Evolutionary conservation across 768 basidiomycete species (phyloP).

Genomic region (Clathrus columnatus): DNA sequence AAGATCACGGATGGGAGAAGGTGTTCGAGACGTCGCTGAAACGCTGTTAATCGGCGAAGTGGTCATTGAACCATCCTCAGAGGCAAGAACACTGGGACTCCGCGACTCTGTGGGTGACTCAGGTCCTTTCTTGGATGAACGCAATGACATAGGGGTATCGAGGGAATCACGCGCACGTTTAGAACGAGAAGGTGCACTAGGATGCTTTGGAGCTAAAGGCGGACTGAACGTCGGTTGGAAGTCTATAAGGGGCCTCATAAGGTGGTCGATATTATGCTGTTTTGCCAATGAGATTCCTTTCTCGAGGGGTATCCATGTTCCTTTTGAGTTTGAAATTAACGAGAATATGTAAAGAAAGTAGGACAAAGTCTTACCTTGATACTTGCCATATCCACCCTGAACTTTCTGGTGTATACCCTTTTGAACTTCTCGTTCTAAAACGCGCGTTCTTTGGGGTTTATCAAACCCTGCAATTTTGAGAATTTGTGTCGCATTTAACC

Average conservation of each 20-base stretch:
- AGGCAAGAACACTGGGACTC: conserved; percentile 31
- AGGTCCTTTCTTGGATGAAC: conserved; percentile 8
- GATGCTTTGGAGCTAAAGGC: conserved; percentile 92
- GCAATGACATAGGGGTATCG: conserved; percentile 4
- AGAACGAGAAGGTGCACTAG: conserved; percentile 55
- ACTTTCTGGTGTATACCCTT: conserved; percentile 99
- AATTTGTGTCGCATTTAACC: conserved; percentile 99
- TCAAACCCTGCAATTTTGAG: conserved; percentile 99
- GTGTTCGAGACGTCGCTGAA: conserved; percentile 85
- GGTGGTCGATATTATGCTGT: conserved; percentile 85
- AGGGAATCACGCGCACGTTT: background rate
- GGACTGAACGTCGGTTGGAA: conserved; percentile 88
- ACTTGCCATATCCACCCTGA: conserved; percentile 98
- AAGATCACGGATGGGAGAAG: conserved; percentile 67
- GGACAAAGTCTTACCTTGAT: conserved; percentile 65
- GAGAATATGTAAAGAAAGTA: background rate
- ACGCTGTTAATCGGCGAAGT: conserved; percentile 67
- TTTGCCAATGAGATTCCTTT: conserved; percentile 77
- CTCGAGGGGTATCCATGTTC: conserved; percentile 97
- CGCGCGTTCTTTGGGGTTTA: conserved; percentile 95
- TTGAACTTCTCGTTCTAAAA: conserved; percentile 95
- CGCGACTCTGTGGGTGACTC: conserved; percentile 8
- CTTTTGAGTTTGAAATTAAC: conserved; percentile 33
- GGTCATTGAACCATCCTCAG: conserved; percentile 86
- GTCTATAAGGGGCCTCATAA: conserved; percentile 89